phyloP scores from a whole-genome alignment of 768 basidiomycete genomes.

The Rubroboletus satanas region DNA sequence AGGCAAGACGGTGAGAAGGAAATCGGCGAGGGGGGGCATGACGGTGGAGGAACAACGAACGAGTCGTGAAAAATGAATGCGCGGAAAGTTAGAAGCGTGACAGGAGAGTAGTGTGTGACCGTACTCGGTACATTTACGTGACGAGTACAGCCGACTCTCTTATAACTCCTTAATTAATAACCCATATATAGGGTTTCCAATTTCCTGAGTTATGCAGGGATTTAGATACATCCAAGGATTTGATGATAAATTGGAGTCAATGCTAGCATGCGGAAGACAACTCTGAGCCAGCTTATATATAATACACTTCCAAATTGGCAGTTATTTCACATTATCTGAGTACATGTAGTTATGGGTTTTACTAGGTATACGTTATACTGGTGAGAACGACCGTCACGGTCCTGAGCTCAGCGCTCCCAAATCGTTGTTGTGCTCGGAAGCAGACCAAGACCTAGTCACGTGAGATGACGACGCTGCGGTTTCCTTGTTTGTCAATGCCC shows the following conservation, averaged over 20 bases:
- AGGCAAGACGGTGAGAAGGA: slow-evolving; percentile 57
- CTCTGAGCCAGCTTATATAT: too few species aligned
- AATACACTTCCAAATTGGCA: too few species aligned
- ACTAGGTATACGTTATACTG: too few species aligned
- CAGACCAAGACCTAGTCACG: slow-evolving; percentile 14
- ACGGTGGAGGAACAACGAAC: slow-evolving; percentile 26
- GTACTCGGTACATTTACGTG: background rate
- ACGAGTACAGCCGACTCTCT: too few species aligned
- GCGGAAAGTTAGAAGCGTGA: slow-evolving; percentile 31
- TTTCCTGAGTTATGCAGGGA: too few species aligned
- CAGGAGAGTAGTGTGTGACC: background rate
- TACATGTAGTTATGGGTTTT: too few species aligned
- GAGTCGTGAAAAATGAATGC: slow-evolving; percentile 15
- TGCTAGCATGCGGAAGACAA: too few species aligned
- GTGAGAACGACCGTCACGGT: background rate
- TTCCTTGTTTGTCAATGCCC: slow-evolving; percentile 30
- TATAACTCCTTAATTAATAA: too few species aligned
- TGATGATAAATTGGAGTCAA: too few species aligned
- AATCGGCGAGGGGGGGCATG: slow-evolving; percentile 75
- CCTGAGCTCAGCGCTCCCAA: background rate
- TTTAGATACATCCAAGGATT: too few species aligned
- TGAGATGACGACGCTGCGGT: slow-evolving; percentile 24
- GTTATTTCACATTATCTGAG: too few species aligned
- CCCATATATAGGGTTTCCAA: too few species aligned
- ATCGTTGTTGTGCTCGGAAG: background rate